These are phyloP conservation scores for Serendipita indica DNA, from an alignment of 768 basidiomycete genomes.

Conservation along the genomic window DNA sequence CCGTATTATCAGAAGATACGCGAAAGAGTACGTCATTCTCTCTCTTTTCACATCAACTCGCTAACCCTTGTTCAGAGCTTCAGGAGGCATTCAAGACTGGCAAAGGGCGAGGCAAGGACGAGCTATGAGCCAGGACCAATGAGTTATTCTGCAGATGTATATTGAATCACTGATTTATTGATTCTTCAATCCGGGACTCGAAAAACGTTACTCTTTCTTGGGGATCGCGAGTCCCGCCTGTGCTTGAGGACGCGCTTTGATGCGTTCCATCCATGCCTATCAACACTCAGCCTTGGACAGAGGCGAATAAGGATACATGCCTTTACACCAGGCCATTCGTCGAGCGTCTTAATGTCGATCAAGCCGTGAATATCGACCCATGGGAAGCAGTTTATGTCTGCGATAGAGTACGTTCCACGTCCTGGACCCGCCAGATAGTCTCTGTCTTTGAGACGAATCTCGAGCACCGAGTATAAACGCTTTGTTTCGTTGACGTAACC, in stretches of 20 bases:
- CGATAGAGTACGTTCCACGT: slow-evolving; percentile 50
- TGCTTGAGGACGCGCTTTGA: slow-evolving; percentile 24
- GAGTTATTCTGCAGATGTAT: too few relatives aligned
- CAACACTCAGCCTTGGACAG: neutral
- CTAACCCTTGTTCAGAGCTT: neutral
- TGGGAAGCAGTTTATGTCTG: slow-evolving; percentile 52
- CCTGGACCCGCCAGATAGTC: slow-evolving; percentile 69
- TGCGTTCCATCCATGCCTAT: slow-evolving; percentile 31
- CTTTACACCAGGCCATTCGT: slow-evolving; percentile 50
- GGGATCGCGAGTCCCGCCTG: too few relatives aligned
- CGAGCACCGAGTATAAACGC: slow-evolving; percentile 69
- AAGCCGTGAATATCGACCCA: slow-evolving; percentile 28
- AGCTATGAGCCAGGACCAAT: neutral
- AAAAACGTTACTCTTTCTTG: too few relatives aligned
- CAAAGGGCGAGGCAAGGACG: neutral
- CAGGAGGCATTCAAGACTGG: neutral
- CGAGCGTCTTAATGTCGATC: slow-evolving; percentile 35
- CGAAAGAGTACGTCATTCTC: slow-evolving; percentile 52
- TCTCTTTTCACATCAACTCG: neutral
- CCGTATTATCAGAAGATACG: slow-evolving; percentile 47
- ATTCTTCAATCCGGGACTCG: too few relatives aligned
- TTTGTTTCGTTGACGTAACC: slow-evolving; percentile 71
- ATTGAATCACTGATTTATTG: too few relatives aligned
- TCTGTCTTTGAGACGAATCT: slow-evolving; percentile 52
- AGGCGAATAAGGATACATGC: slow-evolving; percentile 22